Base-by-base conservation (phyloP, 106 monocot genomes). In the Dactylorhiza incarnata region DNA sequence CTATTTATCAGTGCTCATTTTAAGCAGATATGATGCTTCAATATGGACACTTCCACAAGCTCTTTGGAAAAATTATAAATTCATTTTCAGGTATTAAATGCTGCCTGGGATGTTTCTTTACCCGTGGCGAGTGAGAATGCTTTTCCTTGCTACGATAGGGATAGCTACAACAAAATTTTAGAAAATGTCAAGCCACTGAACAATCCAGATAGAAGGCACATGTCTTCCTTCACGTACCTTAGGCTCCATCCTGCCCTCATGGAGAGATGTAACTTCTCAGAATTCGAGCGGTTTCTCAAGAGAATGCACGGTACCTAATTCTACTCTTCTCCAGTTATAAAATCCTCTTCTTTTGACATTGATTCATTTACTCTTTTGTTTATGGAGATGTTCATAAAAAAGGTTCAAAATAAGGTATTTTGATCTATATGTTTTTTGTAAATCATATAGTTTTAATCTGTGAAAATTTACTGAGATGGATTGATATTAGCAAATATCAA, bases 151-250 rank as follows among this genome's bases (percentile, higher is more conserved):
- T 86, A 85, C 75, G 93, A 96, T 74, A 90, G 93, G 82, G 85
- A 96, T 78, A 88, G 90, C 20, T 96, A 88, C 79, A 93, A 93
- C 79, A 96, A 93, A 78, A 96, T 93, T 68, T 75, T 96, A 79
- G 90, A 96, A 56, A 89, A 90, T 83, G 86, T 90, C 6, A 96
- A 96, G 77, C 95, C 92, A 19, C 71, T 73, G 23, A 86, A 89
- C 79, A 87, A 96, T 79, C 95, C 95, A 52, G 93, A 93, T 87
- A 90, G 95, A 52, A 83, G 89, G 56, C 92, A 96, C 74, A 83
- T 96, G 70, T 82, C 85, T 17, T 88, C 87, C 17, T 96, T 96
- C 85, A 93, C 93, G 13, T 96, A 93, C 71, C 83, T 96, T 29
- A 90, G 93, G 75, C 95, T 96, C 66, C 71, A 82, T 85, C 82